Percentiles rank a stretch among this genome's conserved stretches.
phyloP scores from a whole-genome alignment of 345 rosid genomes.

The Citrus reticulata region DNA sequence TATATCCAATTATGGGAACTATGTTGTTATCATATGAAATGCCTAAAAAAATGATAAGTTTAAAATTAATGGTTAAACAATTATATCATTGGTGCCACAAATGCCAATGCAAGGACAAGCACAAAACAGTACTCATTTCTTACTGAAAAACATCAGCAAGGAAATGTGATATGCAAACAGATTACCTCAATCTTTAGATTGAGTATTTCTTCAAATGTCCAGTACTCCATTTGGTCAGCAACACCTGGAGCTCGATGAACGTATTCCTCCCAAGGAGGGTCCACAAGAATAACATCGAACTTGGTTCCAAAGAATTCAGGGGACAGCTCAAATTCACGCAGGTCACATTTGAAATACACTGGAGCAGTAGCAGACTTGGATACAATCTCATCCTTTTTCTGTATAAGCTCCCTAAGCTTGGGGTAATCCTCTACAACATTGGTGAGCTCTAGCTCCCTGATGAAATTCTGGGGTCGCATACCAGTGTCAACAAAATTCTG shows the following conservation, averaged over 20 bases:
- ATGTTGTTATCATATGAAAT: not conserved
- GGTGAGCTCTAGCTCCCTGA: slow-evolving; percentile 95
- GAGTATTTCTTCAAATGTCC: slow-evolving; percentile 93
- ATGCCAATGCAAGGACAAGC: not conserved
- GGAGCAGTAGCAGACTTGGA: slow-evolving; percentile 87
- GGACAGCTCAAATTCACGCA: slow-evolving; percentile 82
- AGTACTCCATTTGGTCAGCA: slow-evolving; percentile 94
- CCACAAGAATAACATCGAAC: slow-evolving; percentile 97
- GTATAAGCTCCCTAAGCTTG: slow-evolving; percentile 97
- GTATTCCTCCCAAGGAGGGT: slow-evolving; percentile 99
- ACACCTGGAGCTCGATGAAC: slow-evolving; percentile 99
- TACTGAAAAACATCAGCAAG: not conserved
- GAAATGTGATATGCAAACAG: slow-evolving; percentile 1
- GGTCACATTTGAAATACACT: slow-evolving; percentile 79
- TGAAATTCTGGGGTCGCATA: slow-evolving; percentile 96
- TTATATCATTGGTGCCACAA: not conserved
- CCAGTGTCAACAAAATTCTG: slow-evolving; percentile 99
- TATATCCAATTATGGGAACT: not conserved
- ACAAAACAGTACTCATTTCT: slow-evolving; percentile 2
- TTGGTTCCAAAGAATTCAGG: slow-evolving; percentile 92
- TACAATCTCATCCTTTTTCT: slow-evolving; percentile 98
- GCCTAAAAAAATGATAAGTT: not conserved
- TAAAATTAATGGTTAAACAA: not conserved
- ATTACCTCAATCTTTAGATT: slow-evolving; percentile 94
- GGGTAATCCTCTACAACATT: slow-evolving; percentile 98